Conservation (phyloP, 2,329 filamentous ascomycete species). For the Cladosporium austrohemisphaericum region DNA sequence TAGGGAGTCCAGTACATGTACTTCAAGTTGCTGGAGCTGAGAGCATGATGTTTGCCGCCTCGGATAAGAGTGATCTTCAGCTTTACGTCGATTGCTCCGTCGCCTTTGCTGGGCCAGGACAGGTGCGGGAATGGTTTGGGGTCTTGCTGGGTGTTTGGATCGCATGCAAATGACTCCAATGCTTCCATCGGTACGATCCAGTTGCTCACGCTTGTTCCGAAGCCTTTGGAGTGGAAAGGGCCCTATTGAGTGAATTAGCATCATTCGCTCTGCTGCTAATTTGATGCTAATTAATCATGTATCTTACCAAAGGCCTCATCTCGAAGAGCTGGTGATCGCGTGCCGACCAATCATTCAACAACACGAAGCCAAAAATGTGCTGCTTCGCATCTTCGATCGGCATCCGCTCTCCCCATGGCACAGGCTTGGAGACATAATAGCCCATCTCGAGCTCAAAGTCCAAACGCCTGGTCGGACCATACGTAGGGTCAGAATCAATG, state of each 20-base stretch:
- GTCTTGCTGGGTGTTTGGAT: slow-evolving; percentile 26
- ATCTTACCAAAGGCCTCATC: slow-evolving; percentile 6
- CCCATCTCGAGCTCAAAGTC: slow-evolving; percentile 52
- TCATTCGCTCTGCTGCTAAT: slow-evolving; percentile 16
- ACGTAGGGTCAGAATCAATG: slow-evolving; percentile 36
- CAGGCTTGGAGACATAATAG: slow-evolving; percentile 41
- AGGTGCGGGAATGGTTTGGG: slow-evolving; percentile 29
- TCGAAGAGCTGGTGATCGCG: slow-evolving; percentile 16
- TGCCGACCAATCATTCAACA: slow-evolving; percentile 60
- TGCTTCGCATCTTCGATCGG: slow-evolving; percentile 43
- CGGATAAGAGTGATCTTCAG: slow-evolving; percentile 29
- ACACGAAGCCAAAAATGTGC: slow-evolving; percentile 60
- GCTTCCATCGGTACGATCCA: slow-evolving; percentile 62
- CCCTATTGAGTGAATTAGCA: slow-evolving; percentile 38
- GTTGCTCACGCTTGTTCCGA: slow-evolving; percentile 57
- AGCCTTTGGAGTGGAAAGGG: slow-evolving; percentile 60
- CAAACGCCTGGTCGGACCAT: slow-evolving; percentile 39
- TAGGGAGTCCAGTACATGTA: slow-evolving; percentile 46
- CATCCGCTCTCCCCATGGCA: slow-evolving; percentile 38
- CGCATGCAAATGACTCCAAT: slow-evolving; percentile 38
- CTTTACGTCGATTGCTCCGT: slow-evolving; percentile 31
- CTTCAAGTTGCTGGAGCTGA: slow-evolving; percentile 33
- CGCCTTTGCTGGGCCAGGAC: slow-evolving; percentile 22
- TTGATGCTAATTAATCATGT: background rate
- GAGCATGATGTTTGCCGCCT: slow-evolving; percentile 21